A percentile compares a stretch with the other conserved stretches of the same genome.
Conservation (phyloP, 345 rosid genomes). For the Linum tenue region DNA sequence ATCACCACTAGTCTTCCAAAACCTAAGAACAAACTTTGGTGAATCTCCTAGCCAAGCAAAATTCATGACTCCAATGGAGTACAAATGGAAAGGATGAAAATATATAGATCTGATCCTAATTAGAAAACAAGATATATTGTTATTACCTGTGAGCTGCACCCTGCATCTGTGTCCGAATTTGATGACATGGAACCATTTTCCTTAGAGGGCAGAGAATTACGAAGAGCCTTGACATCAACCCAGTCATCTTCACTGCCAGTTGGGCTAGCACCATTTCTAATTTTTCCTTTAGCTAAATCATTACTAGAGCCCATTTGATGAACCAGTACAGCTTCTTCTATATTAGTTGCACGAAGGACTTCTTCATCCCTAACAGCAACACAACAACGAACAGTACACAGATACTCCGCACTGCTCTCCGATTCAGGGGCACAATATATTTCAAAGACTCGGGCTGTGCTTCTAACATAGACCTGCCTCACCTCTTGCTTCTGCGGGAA, state of each 20-base stretch:
- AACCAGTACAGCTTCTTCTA: conserved; percentile 24
- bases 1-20: background rate
- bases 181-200: conserved; percentile 17
- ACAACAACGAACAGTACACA: conserved; percentile 78
- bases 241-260: conserved; percentile 58
- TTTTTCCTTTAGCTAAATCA: conserved; percentile 20
- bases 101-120: background rate
- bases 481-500: conserved; percentile 52
- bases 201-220: conserved; percentile 19
- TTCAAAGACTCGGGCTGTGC: conserved; percentile 77
- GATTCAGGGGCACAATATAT: conserved; percentile 45
- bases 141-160: conserved; percentile 27
- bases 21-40: background rate
- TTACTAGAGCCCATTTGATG: conserved; percentile 15
- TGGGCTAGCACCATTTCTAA: conserved; percentile 22
- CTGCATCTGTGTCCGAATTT: conserved; percentile 14
- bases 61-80: conserved; percentile 4
- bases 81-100: background rate
- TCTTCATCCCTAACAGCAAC: conserved; percentile 42
- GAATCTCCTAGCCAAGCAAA: background rate
- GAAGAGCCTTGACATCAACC: conserved; percentile 58
- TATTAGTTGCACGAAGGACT: conserved; percentile 24
- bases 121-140: conserved; percentile 3
- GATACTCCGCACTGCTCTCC: conserved; percentile 41
- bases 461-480: conserved; percentile 69